Evolutionary conservation across 2,329 filamentous ascomycete genomes (phyloP), one percentile per base, ranked within the genome.

Genomic region (Dryadomyces quercus-mongolicae): DNA sequence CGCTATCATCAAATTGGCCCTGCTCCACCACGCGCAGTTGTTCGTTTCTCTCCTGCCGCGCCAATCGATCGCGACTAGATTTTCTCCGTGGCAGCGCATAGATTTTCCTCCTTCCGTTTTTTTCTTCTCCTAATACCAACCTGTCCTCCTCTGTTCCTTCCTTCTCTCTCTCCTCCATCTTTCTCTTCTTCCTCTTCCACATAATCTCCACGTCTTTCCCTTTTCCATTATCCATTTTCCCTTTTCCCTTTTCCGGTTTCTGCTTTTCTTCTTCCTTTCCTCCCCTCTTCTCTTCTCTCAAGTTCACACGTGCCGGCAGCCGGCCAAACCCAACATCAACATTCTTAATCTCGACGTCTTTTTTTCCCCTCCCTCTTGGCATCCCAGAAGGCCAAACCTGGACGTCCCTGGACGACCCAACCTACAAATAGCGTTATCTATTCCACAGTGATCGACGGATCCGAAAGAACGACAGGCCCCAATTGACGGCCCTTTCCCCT

Each of bases 1-100:
- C 36, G 36, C 12, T 51, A 42, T 34, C 49, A 42, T 31, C 38
- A 25, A 21, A 16, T 21, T 10, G 46, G 10, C 25, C n/a, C 48
- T 16, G 16, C 49, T 44, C 49, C 49, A 51, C 48, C 9, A 20
- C 49, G 49, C 49, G 36, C 36, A 40, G 36, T 40, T 40, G 36
- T 9, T 40, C 36, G 36, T 36, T 25, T 43, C 13, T 43, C 15
- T 38, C 49, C 36, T 51, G 34, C 49, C 38, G 38, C 49, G 49
- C 49, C 49, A 51, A 51, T 44, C 21, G 49, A 51, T 51, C 49
- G 49, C 49, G 38, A 51, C 38, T 43, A 51, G 36, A 12, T 51
- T 51, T n/a, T 12, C 20, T n/a, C 18, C 48, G 31, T 34, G 34
- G 18, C 48, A 46, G 25, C 25, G 25, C 25, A 31, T 31, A 48